phyloP scores from a whole-genome alignment of 208 protist genomes.

The Acanthamoeba lenticulata region DNA sequence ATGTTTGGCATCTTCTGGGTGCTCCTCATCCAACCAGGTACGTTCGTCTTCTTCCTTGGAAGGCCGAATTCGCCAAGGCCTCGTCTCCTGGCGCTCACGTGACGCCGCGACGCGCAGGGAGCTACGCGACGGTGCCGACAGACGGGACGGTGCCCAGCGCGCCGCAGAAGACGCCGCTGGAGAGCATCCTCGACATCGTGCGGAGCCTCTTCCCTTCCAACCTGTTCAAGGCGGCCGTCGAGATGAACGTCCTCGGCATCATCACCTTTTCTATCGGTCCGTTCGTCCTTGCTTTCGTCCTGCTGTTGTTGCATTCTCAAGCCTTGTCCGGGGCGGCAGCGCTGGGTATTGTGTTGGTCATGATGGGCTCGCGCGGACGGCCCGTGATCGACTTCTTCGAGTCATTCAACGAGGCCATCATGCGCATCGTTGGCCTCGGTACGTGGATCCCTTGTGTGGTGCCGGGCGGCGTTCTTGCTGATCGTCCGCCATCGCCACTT shows the following conservation, averaged over 20 bases:
- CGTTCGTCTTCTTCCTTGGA: neutral
- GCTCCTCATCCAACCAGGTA: conserved; percentile 55
- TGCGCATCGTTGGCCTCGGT: conserved; percentile 64
- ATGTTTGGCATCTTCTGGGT: conserved; percentile 64
- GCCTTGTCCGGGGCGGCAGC: neutral
- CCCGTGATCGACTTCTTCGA: conserved; percentile 65
- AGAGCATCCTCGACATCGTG: conserved; percentile 62
- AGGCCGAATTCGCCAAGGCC: neutral
- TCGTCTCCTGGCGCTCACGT: neutral
- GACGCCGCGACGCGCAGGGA: neutral
- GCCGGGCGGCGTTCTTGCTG: too few relatives aligned
- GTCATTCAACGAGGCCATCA: conserved; percentile 57
- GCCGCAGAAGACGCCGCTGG: neutral
- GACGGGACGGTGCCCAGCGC: neutral
- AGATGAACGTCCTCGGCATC: conserved; percentile 66
- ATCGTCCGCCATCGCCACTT: neutral
- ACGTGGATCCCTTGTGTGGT: neutral
- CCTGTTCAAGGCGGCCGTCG: conserved; percentile 59
- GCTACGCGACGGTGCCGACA: neutral
- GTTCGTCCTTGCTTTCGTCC: neutral
- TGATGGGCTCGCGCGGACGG: neutral
- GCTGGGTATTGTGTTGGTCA: conserved; percentile 11
- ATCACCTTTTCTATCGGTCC: conserved; percentile 55
- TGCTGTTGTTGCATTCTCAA: neutral
- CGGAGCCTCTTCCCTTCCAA: conserved; percentile 59